Evolutionary conservation across 78 protist species (phyloP), one percentile per base, ranked within the genome.

Genomic region (Dictyostelium purpureum): DNA sequence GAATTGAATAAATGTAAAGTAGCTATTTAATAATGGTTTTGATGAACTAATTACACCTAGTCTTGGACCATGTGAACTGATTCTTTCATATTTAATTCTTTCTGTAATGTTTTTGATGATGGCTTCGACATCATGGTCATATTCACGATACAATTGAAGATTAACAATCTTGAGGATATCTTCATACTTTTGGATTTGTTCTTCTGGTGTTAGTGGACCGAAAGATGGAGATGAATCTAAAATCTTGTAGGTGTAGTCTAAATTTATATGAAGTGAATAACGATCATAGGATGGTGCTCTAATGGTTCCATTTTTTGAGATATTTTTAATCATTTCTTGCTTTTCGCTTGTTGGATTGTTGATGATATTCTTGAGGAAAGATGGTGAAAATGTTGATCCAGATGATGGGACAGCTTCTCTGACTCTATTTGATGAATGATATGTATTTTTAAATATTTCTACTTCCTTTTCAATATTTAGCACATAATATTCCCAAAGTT

Each of bases 401-500:
- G 71, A 31, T 3, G 77, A 47, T 26, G 37, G 11, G 1, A 42
- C 31, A 16, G 47, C 28, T 10, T 85, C 77, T 28, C 31, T 57
- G 0, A 19, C 52, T 43, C 65, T 63, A 31, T n/a, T 45, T 4
- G 89, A 33, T 18, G 71, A 28, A 11, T 57, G 71, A 61, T 49
- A 85, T 0, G 42, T 12, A 2, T 31, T 11, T 37, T 52, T 74
- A 87, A 96, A 95, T n/a, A 2, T 70, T 21, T 85, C 81, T 49
- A 96, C 42, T 7, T 54, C 93, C 31, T 4, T 43, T 7, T 87
- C 91, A 9, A 96, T 96, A 74, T 95, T 94, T 45, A 96, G 21
- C 0, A 96, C 98, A 18, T 78, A 94, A 71, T 57, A 97, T 61
- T 97, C 98, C 98, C 98, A 97, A 31, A 97, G 89, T 21, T 59